phyloP scores from a whole-genome alignment of 2,329 filamentous ascomycete species.

The Geosmithia putterillii region DNA sequence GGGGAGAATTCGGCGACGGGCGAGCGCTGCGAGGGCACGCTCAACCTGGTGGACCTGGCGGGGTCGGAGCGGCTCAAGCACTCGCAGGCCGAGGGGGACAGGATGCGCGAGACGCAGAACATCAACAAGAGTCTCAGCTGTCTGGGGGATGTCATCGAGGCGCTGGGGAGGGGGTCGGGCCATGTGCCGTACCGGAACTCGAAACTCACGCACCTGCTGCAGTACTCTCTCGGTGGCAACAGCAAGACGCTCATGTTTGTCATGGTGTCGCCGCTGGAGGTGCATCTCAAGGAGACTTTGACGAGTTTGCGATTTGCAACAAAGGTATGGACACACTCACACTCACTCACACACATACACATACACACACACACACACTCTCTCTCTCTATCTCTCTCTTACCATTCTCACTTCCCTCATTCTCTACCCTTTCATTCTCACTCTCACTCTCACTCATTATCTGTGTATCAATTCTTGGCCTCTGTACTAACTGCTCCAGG shows the following conservation, averaged over 20 bases:
- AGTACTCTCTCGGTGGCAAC: constrained; percentile 90
- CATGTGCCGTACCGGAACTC: constrained; percentile 94
- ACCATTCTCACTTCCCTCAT: neutral
- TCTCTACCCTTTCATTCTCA: no score
- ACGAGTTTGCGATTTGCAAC: constrained; percentile 93
- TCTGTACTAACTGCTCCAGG: constrained; percentile 25
- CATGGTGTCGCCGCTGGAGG: constrained; percentile 88
- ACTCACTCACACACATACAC: no score
- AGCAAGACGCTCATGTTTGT: constrained; percentile 99
- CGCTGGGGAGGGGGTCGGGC: constrained; percentile 69
- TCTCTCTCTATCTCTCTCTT: no score
- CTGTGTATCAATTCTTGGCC: neutral
- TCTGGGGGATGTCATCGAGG: constrained; percentile 87
- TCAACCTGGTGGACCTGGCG: constrained; percentile 92
- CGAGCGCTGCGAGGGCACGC: constrained; percentile 79
- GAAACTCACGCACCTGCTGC: constrained; percentile 88
- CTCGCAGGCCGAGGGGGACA: constrained; percentile 73
- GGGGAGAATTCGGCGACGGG: constrained; percentile 63
- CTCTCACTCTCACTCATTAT: neutral
- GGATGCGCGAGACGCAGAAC: constrained; percentile 87
- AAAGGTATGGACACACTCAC: no score
- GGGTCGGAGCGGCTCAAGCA: constrained; percentile 86
- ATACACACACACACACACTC: no score
- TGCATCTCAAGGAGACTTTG: constrained; percentile 82
- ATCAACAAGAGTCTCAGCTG: constrained; percentile 95